These are phyloP conservation scores for Boletellus emodensis DNA, from an alignment of 768 basidiomycete genomes.

Conservation along the genomic window DNA sequence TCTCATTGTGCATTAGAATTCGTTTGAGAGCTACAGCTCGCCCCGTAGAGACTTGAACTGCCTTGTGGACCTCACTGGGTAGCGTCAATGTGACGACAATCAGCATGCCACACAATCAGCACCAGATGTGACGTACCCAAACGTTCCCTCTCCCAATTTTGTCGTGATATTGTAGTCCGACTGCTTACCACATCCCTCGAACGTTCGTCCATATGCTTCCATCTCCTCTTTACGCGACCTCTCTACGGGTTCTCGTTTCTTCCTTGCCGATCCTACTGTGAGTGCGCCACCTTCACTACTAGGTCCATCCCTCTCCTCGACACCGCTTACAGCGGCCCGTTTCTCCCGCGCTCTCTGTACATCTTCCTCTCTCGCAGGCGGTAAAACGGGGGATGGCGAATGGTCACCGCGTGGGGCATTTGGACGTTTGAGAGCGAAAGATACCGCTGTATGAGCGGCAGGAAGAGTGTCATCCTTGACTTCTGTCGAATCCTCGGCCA, in stretches of 20 bases:
- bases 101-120: slow-evolving; percentile 4
- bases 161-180: slow-evolving; percentile 75
- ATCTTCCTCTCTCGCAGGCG: slow-evolving; percentile 29
- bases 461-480: slow-evolving; percentile 34
- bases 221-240: slow-evolving; percentile 63
- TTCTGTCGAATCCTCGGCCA: slow-evolving; percentile 2
- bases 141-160: slow-evolving; percentile 95
- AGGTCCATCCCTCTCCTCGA: slow-evolving; percentile 7
- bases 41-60: slow-evolving; percentile 58
- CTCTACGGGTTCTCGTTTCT: slow-evolving; percentile 42
- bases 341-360: slow-evolving; percentile 26
- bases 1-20: slow-evolving; percentile 94
- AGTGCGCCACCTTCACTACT: slow-evolving; percentile 1
- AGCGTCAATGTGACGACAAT: slow-evolving; percentile 3
- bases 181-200: slow-evolving; percentile 68
- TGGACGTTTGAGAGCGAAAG: slow-evolving; percentile 43
- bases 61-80: slow-evolving; percentile 86
- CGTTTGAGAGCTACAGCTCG: slow-evolving; percentile 83
- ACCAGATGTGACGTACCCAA: slow-evolving; percentile 62
- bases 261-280: slow-evolving; percentile 10
- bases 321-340: slow-evolving; percentile 8
- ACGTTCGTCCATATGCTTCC: slow-evolving; percentile 61
- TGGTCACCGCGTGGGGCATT: slow-evolving; percentile 43
- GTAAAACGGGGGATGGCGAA: slow-evolving; percentile 42
- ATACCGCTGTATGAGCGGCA: slow-evolving; percentile 35